These are phyloP conservation scores for Colletotrichum abscissum DNA, from an alignment of 2,329 filamentous ascomycete species.

Conservation along the genomic window DNA sequence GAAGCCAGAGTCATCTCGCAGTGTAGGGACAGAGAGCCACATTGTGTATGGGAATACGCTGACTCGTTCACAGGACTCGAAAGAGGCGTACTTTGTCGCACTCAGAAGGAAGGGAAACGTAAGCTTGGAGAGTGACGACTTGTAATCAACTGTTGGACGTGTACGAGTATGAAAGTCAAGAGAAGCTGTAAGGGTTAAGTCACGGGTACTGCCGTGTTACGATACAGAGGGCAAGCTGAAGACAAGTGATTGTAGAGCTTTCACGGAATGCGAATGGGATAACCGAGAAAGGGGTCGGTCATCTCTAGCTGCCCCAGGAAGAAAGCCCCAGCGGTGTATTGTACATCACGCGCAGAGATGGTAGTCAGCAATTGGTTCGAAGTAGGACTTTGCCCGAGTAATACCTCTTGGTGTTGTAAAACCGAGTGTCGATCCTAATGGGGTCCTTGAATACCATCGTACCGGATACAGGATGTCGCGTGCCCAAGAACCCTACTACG, in stretches of 20 bases:
- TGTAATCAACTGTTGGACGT: not conserved
- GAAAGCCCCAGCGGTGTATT: not conserved
- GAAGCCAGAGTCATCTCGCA: conserved; percentile 92
- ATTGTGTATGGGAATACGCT: not conserved
- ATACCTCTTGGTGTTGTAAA: not conserved
- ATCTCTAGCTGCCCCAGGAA: not conserved
- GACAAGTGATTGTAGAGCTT: not conserved
- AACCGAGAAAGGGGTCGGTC: too few species aligned
- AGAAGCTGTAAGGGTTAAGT: not conserved
- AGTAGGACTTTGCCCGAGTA: not conserved
- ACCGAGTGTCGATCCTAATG: not conserved
- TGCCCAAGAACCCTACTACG: not conserved
- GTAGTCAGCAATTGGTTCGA: not conserved
- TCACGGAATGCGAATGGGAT: not conserved
- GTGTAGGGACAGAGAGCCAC: conserved; percentile 64
- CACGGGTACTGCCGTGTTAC: not conserved
- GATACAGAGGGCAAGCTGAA: not conserved
- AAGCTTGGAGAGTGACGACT: not conserved
- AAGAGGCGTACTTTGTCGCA: conserved; percentile 88
- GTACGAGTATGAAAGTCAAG: not conserved
- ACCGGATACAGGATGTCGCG: not conserved
- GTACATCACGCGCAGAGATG: not conserved
- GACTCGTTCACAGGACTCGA: conserved; percentile 74
- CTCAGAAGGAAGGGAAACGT: conserved; percentile 71
- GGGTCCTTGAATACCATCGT: not conserved